These are phyloP conservation scores for Cladophialophora immunda DNA, from an alignment of 2,329 filamentous ascomycete species.

Conservation along the genomic window DNA sequence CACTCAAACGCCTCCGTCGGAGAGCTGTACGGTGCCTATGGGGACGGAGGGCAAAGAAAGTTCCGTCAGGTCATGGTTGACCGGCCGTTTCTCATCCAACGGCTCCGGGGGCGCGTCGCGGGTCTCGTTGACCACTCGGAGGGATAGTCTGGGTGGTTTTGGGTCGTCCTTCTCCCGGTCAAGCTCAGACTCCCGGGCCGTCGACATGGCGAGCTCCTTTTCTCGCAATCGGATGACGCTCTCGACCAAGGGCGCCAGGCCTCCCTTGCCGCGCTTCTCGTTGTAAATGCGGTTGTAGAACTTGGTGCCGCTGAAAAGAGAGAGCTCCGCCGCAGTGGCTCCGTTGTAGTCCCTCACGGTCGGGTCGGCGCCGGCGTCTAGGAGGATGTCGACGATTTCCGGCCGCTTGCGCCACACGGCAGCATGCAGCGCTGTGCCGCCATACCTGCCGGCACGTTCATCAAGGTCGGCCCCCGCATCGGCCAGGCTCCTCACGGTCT, in stretches of 20 bases:
- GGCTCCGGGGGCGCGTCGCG: neutral
- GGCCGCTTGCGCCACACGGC: slow-evolving; percentile 31
- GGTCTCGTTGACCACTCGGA: neutral
- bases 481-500: slow-evolving; percentile 30
- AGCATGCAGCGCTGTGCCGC: slow-evolving; percentile 33
- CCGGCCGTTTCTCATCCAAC: neutral
- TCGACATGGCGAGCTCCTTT: slow-evolving; percentile 8
- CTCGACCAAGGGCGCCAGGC: neutral
- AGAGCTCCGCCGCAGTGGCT: slow-evolving; percentile 23
- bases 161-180: neutral
- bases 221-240: slow-evolving; percentile 4
- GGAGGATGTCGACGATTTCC: slow-evolving; percentile 26
- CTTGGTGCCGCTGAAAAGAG: slow-evolving; percentile 20
- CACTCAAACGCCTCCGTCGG: neutral
- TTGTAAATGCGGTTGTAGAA: neutral
- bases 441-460: slow-evolving; percentile 31
- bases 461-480: slow-evolving; percentile 23
- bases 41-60: neutral
- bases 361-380: slow-evolving; percentile 30
- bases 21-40: neutral
- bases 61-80: neutral
- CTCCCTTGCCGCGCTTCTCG: slow-evolving; percentile 1
- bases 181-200: neutral
- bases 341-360: slow-evolving; percentile 31
- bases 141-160: neutral